phyloP scores from a whole-genome alignment of 805 yeast species.

The Grigorovia jiainica region DNA sequence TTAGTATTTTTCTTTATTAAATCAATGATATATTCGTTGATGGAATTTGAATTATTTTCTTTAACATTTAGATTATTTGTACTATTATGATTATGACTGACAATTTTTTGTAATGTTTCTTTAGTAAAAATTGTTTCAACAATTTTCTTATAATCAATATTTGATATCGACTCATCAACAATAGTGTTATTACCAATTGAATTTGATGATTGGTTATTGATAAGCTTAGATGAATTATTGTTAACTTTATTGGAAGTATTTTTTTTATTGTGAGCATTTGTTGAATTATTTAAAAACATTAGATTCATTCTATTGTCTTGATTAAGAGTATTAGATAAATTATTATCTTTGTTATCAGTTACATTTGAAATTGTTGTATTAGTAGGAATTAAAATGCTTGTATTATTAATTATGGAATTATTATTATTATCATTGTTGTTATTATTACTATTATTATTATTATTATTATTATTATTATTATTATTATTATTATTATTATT shows the following conservation, averaged over 20 bases:
- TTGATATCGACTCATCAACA: not conserved
- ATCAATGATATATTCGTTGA: slow-evolving; percentile 3
- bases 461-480: not conserved
- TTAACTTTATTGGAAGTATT: too few relatives aligned
- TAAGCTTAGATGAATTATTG: too few relatives aligned
- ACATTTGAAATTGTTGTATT: not conserved
- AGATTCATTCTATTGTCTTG: not conserved
- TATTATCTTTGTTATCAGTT: not conserved
- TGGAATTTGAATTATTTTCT: not conserved
- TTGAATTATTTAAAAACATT: not conserved
- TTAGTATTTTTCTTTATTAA: slow-evolving; percentile 1
- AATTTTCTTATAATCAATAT: slow-evolving; percentile 4
- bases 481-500: not conserved
- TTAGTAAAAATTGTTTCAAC: slow-evolving; percentile 6
- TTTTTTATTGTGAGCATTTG: too few relatives aligned
- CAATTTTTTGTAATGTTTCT: slow-evolving; percentile 2
- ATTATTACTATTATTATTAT: not conserved
- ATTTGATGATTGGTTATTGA: not conserved
- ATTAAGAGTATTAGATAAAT: too few relatives aligned
- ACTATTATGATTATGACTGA: not conserved
- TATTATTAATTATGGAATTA: not conserved
- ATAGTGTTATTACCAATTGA: not conserved
- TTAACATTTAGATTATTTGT: not conserved
- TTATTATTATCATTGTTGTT: not conserved
- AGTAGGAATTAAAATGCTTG: not conserved